Percentiles rank a stretch among this genome's conserved stretches.
Conservation (phyloP, 2,329 filamentous ascomycete species). For the Ceratocystis alfenasii region DNA sequence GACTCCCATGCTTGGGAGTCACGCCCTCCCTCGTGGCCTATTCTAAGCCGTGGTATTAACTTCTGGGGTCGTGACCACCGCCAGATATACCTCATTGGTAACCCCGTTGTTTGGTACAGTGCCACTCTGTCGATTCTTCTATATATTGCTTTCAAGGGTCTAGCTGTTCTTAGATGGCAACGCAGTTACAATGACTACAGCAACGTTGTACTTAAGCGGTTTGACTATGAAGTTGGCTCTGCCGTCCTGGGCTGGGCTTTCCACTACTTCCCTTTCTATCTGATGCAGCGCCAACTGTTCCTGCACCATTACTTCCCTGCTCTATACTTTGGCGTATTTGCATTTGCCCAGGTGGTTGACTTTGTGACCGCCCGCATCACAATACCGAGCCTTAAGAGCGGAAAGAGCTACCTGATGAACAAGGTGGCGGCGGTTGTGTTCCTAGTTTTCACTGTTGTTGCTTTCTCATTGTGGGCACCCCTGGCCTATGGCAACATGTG, state of each 20-base stretch:
- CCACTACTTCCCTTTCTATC: constrained; percentile 97
- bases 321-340: constrained; percentile 85
- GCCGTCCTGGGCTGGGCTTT: constrained; percentile 89
- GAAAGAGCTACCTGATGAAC: constrained; percentile 54
- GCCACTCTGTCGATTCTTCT: constrained; percentile 65
- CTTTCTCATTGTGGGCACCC: constrained; percentile 76
- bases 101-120: constrained; percentile 89
- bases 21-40: constrained; percentile 82
- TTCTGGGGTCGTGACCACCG: constrained; percentile 94
- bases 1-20: constrained; percentile 99
- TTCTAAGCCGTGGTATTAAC: constrained; percentile 89
- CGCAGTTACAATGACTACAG: constrained; percentile 80
- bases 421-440: constrained; percentile 62
- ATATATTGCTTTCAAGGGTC: constrained; percentile 73
- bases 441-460: constrained; percentile 58
- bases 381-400: constrained; percentile 52
- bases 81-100: constrained; percentile 92
- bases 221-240: constrained; percentile 91
- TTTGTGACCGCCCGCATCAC: constrained; percentile 65
- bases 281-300: constrained; percentile 97
- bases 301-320: constrained; percentile 97
- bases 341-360: constrained; percentile 80
- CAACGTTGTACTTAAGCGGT: constrained; percentile 77
- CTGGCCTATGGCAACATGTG: constrained; percentile 87
- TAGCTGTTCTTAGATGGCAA: constrained; percentile 87